Percentiles rank a stretch among this genome's conserved stretches.
Conservation (phyloP, 2,329 filamentous ascomycete genomes). For the Ascomycota sp. region DNA sequence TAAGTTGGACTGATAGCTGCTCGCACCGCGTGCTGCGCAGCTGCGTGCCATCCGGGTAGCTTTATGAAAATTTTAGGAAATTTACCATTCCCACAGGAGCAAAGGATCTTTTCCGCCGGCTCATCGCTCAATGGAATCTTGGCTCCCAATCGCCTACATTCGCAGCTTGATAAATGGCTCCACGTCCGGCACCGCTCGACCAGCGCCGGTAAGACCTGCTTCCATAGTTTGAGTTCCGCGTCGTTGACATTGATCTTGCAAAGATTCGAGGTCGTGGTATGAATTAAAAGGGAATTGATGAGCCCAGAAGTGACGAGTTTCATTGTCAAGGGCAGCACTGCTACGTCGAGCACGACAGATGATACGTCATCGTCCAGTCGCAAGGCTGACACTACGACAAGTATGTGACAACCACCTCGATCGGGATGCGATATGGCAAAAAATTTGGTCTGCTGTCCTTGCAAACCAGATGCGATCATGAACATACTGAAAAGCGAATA, state of each 20-base stretch:
- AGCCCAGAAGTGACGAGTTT: slow-evolving; percentile 11
- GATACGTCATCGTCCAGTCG: slow-evolving; percentile 21
- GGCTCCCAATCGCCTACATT: slow-evolving; percentile 17
- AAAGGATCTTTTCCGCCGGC: slow-evolving; percentile 17
- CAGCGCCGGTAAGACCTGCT: slow-evolving; percentile 20
- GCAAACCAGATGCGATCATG: slow-evolving; percentile 22
- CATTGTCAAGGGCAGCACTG: slow-evolving; percentile 21
- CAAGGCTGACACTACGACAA: slow-evolving; percentile 16
- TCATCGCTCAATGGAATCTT: slow-evolving; percentile 19
- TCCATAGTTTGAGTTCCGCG: slow-evolving; percentile 36
- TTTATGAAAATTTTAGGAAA: slow-evolving; percentile 18
- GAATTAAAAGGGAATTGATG: slow-evolving; percentile 17
- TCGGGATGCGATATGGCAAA: slow-evolving; percentile 19
- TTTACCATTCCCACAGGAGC: slow-evolving; percentile 22
- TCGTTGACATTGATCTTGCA: slow-evolving; percentile 23
- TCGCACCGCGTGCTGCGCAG: slow-evolving; percentile 25
- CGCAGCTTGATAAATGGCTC: slow-evolving; percentile 19
- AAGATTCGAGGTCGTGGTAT: slow-evolving; percentile 15
- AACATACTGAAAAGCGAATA: slow-evolving; percentile 26
- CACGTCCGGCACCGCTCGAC: slow-evolving; percentile 29
- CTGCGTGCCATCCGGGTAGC: slow-evolving; percentile 22
- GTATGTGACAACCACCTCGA: slow-evolving; percentile 18
- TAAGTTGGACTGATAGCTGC: slow-evolving; percentile 37
- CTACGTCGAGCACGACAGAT: slow-evolving; percentile 24
- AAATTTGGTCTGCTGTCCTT: slow-evolving; percentile 21